A percentile compares a stretch with the other conserved stretches of the same genome.
These are phyloP conservation scores for Kodamaea sp. DNA, from an alignment of 1,139 yeast species.

Conservation along the genomic window DNA sequence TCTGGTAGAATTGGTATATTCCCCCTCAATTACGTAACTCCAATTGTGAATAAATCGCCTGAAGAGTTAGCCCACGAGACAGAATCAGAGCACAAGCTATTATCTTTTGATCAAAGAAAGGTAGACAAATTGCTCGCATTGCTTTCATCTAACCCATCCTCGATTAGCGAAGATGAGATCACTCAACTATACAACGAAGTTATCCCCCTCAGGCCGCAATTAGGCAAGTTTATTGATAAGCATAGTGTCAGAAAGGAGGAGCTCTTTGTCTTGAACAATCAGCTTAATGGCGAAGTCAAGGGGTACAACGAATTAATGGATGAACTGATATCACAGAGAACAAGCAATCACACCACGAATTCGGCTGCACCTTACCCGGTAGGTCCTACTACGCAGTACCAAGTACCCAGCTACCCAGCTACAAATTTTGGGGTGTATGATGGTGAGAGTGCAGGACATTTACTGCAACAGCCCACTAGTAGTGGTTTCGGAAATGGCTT, in stretches of 20 bases:
- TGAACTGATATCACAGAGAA: slow-evolving; percentile 33
- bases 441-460: slow-evolving; percentile 10
- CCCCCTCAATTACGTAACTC: slow-evolving; percentile 89
- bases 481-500: slow-evolving; percentile 38
- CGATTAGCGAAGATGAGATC: slow-evolving; percentile 42
- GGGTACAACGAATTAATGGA: slow-evolving; percentile 73
- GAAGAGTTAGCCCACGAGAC: slow-evolving; percentile 39
- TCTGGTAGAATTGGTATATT: slow-evolving; percentile 85
- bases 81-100: slow-evolving; percentile 30
- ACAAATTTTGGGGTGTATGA: slow-evolving; percentile 5
- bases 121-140: slow-evolving; percentile 39
- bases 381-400: slow-evolving; percentile 7
- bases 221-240: slow-evolving; percentile 73
- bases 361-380: slow-evolving; percentile 23
- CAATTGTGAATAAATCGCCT: slow-evolving; percentile 66
- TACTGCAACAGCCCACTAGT: slow-evolving; percentile 37
- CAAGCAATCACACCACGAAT: slow-evolving; percentile 8
- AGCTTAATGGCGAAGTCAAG: slow-evolving; percentile 65
- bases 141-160: slow-evolving; percentile 44
- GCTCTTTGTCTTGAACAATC: slow-evolving; percentile 65
- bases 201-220: slow-evolving; percentile 69
- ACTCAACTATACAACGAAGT: slow-evolving; percentile 66
- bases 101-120: slow-evolving; percentile 30
- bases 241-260: slow-evolving; percentile 77
- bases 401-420: slow-evolving; percentile 2